Conservation (phyloP, 768 basidiomycete genomes). For the Amanita subjunquillea region DNA sequence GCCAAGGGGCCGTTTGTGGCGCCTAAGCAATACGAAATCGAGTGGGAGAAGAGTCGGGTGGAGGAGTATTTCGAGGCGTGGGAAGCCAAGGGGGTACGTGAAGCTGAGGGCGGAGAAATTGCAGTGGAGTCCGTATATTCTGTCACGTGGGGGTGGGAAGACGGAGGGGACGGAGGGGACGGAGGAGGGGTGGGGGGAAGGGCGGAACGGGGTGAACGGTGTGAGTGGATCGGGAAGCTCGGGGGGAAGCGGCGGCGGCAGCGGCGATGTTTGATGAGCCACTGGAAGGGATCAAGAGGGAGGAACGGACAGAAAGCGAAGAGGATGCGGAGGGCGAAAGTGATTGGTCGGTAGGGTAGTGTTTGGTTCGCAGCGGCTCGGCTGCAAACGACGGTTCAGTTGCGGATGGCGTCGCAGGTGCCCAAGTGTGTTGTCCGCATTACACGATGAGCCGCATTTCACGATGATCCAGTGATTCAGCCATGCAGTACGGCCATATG, state of each 20-base stretch:
- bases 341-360: conserved; percentile 1
- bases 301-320: conserved; percentile 32
- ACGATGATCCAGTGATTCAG: conserved; percentile 36
- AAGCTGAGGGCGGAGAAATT: conserved; percentile 72
- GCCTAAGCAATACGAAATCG: conserved; percentile 64
- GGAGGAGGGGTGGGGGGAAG: neutral
- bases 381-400: conserved; percentile 24
- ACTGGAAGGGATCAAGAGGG: conserved; percentile 17
- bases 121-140: conserved; percentile 91
- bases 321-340: conserved; percentile 23
- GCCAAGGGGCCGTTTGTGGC: conserved; percentile 47
- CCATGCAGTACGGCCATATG: conserved; percentile 55
- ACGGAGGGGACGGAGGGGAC: conserved; percentile 4
- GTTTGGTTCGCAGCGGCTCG: conserved; percentile 16
- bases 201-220: neutral
- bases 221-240: conserved; percentile 23
- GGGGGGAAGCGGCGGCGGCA: conserved; percentile 18
- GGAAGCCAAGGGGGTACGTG: conserved; percentile 74
- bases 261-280: conserved; percentile 3
- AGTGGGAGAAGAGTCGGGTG: conserved; percentile 62
- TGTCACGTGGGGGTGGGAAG: conserved; percentile 32
- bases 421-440: conserved; percentile 23
- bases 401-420: conserved; percentile 26
- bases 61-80: conserved; percentile 54
- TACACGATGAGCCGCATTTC: conserved; percentile 7